A percentile compares a stretch with the other conserved stretches of the same genome.
These are phyloP conservation scores for Tolypocladium sp. DNA, from an alignment of 2,329 filamentous ascomycete genomes.

Conservation along the genomic window DNA sequence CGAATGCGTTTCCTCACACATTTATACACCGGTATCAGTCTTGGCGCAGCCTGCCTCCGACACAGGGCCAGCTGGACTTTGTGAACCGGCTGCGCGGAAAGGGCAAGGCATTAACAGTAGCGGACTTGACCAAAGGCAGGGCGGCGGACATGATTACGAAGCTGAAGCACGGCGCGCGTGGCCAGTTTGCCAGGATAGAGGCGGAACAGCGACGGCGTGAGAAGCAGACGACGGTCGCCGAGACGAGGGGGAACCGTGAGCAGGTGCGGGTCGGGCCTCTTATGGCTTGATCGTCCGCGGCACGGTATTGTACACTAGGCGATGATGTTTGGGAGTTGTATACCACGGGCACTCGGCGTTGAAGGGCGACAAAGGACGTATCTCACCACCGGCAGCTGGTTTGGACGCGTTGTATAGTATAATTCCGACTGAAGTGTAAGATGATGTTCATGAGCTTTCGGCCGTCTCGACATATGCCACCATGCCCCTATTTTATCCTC, in stretches of 20 bases:
- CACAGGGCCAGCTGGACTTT: constrained; percentile 55
- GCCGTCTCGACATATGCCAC: too few species aligned
- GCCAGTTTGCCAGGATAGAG: constrained; percentile 45
- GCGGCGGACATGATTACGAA: constrained; percentile 91
- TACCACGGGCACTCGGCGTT: background rate
- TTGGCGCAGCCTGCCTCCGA: constrained; percentile 64
- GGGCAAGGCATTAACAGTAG: constrained; percentile 39
- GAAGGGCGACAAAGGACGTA: background rate
- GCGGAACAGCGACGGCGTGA: constrained; percentile 40
- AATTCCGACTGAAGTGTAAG: background rate
- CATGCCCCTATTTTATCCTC: background rate
- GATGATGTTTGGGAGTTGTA: background rate
- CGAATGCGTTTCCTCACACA: constrained; percentile 52
- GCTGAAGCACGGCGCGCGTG: constrained; percentile 71
- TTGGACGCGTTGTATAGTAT: too few species aligned
- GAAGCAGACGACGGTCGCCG: constrained; percentile 23
- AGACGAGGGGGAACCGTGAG: constrained; percentile 37
- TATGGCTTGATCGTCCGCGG: constrained; percentile 7
- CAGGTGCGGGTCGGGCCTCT: constrained; percentile 48
- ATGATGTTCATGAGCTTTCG: background rate
- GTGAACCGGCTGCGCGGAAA: constrained; percentile 56
- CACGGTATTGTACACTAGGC: background rate
- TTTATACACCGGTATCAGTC: constrained; percentile 57
- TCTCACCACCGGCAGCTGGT: background rate
- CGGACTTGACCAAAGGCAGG: constrained; percentile 65